Percentiles rank a stretch among this genome's conserved stretches.
Conservation (phyloP, 1,139 yeast species). For the Candida pseudoviswanathii region DNA sequence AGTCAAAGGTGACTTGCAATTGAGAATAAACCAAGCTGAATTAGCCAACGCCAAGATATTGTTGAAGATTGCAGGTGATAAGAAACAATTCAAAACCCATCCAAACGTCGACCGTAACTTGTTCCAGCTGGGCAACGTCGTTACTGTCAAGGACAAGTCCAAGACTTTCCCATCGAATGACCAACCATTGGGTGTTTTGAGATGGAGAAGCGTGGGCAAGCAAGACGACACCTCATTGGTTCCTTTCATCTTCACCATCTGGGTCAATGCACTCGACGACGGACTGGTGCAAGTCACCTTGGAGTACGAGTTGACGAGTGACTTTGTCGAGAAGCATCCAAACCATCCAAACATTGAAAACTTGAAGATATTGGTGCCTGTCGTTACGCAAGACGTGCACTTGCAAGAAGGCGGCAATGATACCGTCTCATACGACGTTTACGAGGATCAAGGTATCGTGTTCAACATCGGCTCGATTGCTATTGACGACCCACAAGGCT, state of each 20-base stretch:
- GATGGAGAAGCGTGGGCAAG: slow-evolving; percentile 79
- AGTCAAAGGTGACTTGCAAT: slow-evolving; percentile 86
- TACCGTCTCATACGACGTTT: slow-evolving; percentile 47
- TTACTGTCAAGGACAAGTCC: slow-evolving; percentile 74
- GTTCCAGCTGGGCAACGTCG: slow-evolving; percentile 58
- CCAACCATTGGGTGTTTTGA: slow-evolving; percentile 84
- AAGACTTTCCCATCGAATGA: slow-evolving; percentile 91
- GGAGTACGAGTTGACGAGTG: slow-evolving; percentile 72
- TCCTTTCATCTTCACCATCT: slow-evolving; percentile 79
- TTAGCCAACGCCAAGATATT: slow-evolving; percentile 67
- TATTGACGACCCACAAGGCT: slow-evolving; percentile 61
- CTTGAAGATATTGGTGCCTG: slow-evolving; percentile 68
- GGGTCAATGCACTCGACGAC: slow-evolving; percentile 70
- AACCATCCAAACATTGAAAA: slow-evolving; percentile 51
- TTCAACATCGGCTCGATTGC: slow-evolving; percentile 54
- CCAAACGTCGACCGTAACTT: slow-evolving; percentile 87
- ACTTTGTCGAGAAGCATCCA: slow-evolving; percentile 35
- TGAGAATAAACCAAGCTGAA: slow-evolving; percentile 76
- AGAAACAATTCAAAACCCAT: slow-evolving; percentile 85
- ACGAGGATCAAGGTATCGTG: slow-evolving; percentile 63
- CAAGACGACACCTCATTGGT: slow-evolving; percentile 59
- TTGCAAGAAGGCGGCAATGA: slow-evolving; percentile 49
- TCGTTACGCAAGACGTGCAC: slow-evolving; percentile 56
- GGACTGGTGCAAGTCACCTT: slow-evolving; percentile 71
- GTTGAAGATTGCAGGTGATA: slow-evolving; percentile 50